Evolutionary conservation across 2,329 filamentous ascomycete genomes (phyloP), one percentile per base, ranked within the genome.

Genomic region (Aspergillus thermomutatus): DNA sequence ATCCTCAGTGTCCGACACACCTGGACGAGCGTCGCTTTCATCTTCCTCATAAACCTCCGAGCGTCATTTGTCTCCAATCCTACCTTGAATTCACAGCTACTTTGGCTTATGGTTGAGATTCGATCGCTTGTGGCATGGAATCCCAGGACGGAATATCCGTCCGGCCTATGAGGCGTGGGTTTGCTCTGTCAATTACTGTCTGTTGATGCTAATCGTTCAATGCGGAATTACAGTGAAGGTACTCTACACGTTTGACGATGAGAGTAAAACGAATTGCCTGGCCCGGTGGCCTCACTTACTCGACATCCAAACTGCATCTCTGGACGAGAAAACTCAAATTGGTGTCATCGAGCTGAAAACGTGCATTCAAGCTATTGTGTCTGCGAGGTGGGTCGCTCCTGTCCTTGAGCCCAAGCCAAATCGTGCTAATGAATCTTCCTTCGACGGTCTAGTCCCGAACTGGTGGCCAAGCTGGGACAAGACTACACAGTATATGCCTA

Each of bases 401-500:
- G 25, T 10, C 11, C 19, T 54, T 37, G 5, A 17, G 5, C 14
- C 3, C 14, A 23, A 7, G 10, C 11, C 11, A 1, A 23, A 21
- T 14, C 43, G 6, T 46, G 10, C 43, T 46, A 23, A 46, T 26
- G 4, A 14, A 11, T 46, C 43, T 55, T 47, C 50, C 31, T 25
- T 41, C 40, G 50, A 55, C 47, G 7, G 48, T 46, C 21, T 57
- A 97, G 94, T 71, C 94, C 94, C 40, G 94, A 99, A 76, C 83
- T 99, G 48, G 79, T 92, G 49, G 84, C 85, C 69, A 80, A 88
- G 79, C 71, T 88, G 58, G 82, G 88, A 76, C 77, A 84, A 74
- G 92, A 99, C 77, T 99, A 94, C 76, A 94, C 92, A n/a, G 87
- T 99, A 55, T 99, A 99, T 75, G 92, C 93, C 28, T 91, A 91